Conservation (phyloP, 1,284 basidiomycete genomes). For the Rhodofomes roseus region DNA sequence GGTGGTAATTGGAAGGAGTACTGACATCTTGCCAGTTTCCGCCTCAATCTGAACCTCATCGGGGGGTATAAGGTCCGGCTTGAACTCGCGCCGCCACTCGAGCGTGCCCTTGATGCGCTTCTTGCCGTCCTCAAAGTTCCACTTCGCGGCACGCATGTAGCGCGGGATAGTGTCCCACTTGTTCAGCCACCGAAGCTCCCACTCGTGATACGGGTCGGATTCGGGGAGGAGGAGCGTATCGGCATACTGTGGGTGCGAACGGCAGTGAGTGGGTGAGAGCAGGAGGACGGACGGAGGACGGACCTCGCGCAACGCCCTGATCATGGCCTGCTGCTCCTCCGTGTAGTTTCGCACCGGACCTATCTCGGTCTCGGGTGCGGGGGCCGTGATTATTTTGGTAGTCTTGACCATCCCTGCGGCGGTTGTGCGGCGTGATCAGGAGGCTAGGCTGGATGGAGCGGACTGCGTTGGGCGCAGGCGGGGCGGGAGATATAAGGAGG, state of each 20-base stretch:
- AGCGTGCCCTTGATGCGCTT: conserved; percentile 73
- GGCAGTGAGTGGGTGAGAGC: background rate
- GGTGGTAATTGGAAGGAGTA: conserved; percentile 7
- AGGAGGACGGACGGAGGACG: conserved; percentile 14
- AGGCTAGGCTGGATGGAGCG: background rate
- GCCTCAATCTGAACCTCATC: conserved; percentile 76
- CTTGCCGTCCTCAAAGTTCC: conserved; percentile 75
- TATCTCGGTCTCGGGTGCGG: conserved; percentile 41
- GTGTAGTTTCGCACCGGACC: conserved; percentile 59
- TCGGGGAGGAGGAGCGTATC: conserved; percentile 56
- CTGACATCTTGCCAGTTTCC: conserved; percentile 84
- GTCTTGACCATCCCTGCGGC: conserved; percentile 34
- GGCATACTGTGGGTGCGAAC: conserved; percentile 50
- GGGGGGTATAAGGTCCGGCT: conserved; percentile 78
- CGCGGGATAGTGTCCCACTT: conserved; percentile 73
- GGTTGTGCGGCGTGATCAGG: background rate
- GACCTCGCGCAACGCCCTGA: conserved; percentile 62
- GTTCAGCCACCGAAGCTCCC: conserved; percentile 75
- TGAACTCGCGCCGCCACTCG: conserved; percentile 79
- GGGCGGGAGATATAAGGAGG: background rate
- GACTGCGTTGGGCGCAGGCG: background rate
- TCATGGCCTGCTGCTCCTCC: conserved; percentile 56
- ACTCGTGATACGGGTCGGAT: conserved; percentile 66
- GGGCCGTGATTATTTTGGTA: conserved; percentile 40
- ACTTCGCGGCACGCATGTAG: conserved; percentile 83